A percentile compares a stretch with the other conserved stretches of the same genome.
Conservation (phyloP, 257 asterid species). For the Solanum virginianum region DNA sequence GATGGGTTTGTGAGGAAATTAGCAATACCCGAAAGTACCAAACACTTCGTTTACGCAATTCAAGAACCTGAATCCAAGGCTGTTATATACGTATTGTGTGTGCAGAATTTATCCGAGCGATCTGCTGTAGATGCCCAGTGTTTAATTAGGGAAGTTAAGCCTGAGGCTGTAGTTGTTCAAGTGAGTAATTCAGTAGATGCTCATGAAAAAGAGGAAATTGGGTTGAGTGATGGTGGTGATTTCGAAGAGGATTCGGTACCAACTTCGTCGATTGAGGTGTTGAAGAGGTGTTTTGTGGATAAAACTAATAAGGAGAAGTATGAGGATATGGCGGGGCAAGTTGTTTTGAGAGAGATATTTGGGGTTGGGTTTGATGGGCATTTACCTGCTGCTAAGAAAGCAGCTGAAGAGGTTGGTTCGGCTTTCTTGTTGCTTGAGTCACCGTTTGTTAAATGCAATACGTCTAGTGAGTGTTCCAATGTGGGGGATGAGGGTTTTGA, state of each 20-base stretch:
- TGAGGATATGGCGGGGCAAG: constrained; percentile 71
- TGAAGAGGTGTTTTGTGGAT: constrained; percentile 61
- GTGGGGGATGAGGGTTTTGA: constrained; percentile 12
- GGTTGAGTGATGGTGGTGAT: neutral
- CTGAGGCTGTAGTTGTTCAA: constrained; percentile 92
- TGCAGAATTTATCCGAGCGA: constrained; percentile 78
- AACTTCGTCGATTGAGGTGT: constrained; percentile 70
- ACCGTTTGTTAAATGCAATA: constrained; percentile 40
- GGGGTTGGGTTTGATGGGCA: constrained; percentile 77
- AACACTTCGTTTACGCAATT: constrained; percentile 71
- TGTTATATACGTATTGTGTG: constrained; percentile 54
- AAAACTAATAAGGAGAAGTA: constrained; percentile 54
- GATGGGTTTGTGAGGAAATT: constrained; percentile 52
- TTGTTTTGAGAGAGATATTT: constrained; percentile 73
- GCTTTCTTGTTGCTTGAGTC: constrained; percentile 69
- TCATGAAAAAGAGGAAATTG: constrained; percentile 6
- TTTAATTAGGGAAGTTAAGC: constrained; percentile 60
- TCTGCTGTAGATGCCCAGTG: constrained; percentile 70
- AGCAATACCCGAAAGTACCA: constrained; percentile 61
- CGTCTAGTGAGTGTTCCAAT: constrained; percentile 3
- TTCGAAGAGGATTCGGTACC: constrained; percentile 35
- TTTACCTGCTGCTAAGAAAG: constrained; percentile 56
- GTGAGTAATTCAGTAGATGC: constrained; percentile 29
- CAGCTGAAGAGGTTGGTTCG: constrained; percentile 80
- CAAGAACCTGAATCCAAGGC: constrained; percentile 51